Percentiles rank a stretch among this genome's conserved stretches.
Conservation (phyloP, 2,329 filamentous ascomycete genomes). For the Venturia oleaginea region DNA sequence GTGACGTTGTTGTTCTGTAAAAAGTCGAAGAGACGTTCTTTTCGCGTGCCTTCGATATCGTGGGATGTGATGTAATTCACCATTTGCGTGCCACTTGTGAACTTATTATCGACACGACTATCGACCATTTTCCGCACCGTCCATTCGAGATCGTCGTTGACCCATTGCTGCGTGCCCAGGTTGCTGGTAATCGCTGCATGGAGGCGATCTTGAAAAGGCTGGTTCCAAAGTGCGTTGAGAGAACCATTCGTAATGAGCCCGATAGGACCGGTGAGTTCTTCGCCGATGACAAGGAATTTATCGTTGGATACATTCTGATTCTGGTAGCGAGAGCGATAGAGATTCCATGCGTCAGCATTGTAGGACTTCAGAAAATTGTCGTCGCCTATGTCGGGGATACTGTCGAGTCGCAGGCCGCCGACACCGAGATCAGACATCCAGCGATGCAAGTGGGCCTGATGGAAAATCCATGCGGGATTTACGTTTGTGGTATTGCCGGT, state of each 20-base stretch:
- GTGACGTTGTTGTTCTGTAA: background rate
- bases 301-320: background rate
- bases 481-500: background rate
- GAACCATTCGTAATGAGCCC: background rate
- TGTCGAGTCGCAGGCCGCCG: background rate
- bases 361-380: background rate
- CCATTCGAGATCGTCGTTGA: background rate
- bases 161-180: background rate
- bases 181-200: background rate
- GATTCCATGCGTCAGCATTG: background rate
- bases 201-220: background rate
- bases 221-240: background rate
- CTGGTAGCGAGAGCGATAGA: background rate
- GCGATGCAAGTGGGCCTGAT: background rate
- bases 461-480: background rate
- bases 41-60: background rate
- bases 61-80: background rate
- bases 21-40: background rate
- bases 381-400: background rate
- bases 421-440: background rate
- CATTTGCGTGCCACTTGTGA: background rate
- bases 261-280: background rate
- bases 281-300: background rate
- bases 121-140: background rate
- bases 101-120: background rate